phyloP scores from a whole-genome alignment of 129 eudicot genomes.

The Lactuca sativa region DNA sequence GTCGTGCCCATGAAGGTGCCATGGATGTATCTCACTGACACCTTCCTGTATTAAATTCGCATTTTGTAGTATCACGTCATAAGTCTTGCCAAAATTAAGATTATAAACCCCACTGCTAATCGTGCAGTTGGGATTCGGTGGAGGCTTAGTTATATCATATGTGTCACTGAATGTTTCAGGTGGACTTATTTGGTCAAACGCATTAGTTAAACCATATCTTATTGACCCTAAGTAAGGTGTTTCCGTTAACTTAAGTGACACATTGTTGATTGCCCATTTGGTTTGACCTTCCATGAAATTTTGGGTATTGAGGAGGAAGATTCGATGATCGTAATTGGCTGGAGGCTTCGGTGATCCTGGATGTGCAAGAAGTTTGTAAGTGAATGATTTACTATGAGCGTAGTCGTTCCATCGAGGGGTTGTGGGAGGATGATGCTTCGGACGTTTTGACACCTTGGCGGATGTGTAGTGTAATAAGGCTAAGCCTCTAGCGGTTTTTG shows the following conservation, averaged over 20 bases:
- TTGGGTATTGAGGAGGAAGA: constrained; percentile 65
- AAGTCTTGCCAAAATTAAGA: constrained; percentile 30
- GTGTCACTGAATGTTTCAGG: constrained; percentile 27
- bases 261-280: constrained; percentile 61
- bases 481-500: constrained; percentile 45
- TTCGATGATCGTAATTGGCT: constrained; percentile 32
- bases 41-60: constrained; percentile 47
- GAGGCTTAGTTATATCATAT: constrained; percentile 48
- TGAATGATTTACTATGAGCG: constrained; percentile 41
- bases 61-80: constrained; percentile 58
- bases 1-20: constrained; percentile 82
- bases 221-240: constrained; percentile 61
- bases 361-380: constrained; percentile 29
- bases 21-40: constrained; percentile 64
- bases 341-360: constrained; percentile 51
- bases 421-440: constrained; percentile 38
- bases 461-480: constrained; percentile 44
- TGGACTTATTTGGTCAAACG: constrained; percentile 39
- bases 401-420: constrained; percentile 60
- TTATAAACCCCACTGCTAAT: constrained; percentile 45
- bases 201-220: constrained; percentile 32
- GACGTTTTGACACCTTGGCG: constrained; percentile 36
- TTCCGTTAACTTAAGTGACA: constrained; percentile 44
- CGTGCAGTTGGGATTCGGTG: constrained; percentile 39
- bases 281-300: constrained; percentile 45